phyloP scores from a whole-genome alignment of 192 early-diverging fungal genomes.

The Piromyces sp. region DNA sequence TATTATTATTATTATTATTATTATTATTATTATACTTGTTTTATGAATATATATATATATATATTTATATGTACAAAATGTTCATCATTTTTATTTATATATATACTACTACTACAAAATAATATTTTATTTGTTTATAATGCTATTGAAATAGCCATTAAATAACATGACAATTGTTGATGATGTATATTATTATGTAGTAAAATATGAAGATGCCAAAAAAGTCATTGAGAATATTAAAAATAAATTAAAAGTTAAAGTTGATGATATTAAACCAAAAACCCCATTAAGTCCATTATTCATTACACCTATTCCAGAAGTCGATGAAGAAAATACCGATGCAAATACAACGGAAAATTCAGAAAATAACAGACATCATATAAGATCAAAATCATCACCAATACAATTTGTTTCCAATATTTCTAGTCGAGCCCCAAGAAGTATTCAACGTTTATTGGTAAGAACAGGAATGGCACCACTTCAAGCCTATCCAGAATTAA shows the following conservation, averaged over 20 bases:
- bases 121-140: no score
- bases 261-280: background rate
- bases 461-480: background rate
- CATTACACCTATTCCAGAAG: background rate
- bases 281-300: background rate
- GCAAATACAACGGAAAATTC: background rate
- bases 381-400: background rate
- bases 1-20: no score
- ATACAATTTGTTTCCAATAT: background rate
- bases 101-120: no score
- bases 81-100: no score
- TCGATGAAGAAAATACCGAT: background rate
- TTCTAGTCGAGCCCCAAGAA: background rate
- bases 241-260: background rate
- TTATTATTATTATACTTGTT: no score
- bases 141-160: constrained; percentile 45
- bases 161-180: constrained; percentile 59
- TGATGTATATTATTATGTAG: constrained; percentile 44
- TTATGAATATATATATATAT: no score
- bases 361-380: background rate
- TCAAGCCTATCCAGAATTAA: background rate
- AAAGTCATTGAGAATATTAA: background rate
- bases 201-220: constrained; percentile 7
- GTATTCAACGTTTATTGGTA: background rate
- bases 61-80: no score